Percentiles rank a stretch among this genome's conserved stretches.
Evolutionary conservation across 345 rosid genomes (phyloP).

Genomic region (Corchorus olitorius): DNA sequence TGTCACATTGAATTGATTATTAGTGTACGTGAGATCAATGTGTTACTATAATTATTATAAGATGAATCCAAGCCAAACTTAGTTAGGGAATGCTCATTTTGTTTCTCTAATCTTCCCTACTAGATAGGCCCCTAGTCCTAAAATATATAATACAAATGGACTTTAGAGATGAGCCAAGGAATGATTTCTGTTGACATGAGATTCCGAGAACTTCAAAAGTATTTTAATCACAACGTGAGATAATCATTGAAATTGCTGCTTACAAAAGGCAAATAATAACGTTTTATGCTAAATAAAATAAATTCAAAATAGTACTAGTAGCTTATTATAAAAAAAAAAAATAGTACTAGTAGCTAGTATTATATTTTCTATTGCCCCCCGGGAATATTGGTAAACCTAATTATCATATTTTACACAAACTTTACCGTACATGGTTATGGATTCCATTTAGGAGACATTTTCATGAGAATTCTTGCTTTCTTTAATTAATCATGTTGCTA

Average conservation of each 20-base stretch:
- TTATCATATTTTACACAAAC: not conserved
- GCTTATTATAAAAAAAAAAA: not conserved
- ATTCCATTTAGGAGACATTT: not conserved
- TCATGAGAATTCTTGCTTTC: not conserved
- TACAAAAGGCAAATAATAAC: not conserved
- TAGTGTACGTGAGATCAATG: too few species aligned
- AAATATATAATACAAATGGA: too few species aligned
- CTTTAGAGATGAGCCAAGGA: not conserved
- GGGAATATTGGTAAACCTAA: not conserved
- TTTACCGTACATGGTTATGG: not conserved
- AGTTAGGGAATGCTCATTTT: not conserved
- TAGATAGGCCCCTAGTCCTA: not conserved
- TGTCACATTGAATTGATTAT: too few species aligned
- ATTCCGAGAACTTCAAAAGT: not conserved
- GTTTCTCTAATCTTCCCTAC: not conserved
- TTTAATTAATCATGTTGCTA: not conserved
- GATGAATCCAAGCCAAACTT: not conserved
- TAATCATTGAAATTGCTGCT: constrained; percentile 4
- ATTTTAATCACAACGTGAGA: not conserved
- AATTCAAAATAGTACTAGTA: too few species aligned
- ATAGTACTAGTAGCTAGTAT: too few species aligned
- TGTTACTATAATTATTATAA: not conserved
- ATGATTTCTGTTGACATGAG: not conserved
- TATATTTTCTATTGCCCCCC: not conserved
- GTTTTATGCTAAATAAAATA: not conserved